Base-by-base conservation (phyloP, 805 yeast genomes). In the Scheffersomyces ergatensis region DNA sequence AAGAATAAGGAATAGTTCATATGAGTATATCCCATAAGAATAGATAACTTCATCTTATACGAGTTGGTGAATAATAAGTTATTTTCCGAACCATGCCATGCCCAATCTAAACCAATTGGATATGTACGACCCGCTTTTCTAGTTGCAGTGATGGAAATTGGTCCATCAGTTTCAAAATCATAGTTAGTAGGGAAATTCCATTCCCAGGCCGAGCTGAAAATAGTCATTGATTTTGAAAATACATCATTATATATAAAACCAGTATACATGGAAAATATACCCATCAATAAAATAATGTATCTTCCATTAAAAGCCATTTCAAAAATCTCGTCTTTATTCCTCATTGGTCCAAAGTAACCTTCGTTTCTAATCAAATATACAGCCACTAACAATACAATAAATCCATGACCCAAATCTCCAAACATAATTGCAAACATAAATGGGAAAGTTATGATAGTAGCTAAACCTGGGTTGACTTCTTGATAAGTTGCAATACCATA, bases 371-470 rank as follows among this genome's bases (percentile, higher is more conserved):
- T 83, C 43, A 84, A 60, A 3, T 65, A 55, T 15, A 71, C 46
- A 11, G 85, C 85, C 16, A 78, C 82, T 48, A 81, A 57, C 23
- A 76, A 58, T 54, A 84, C 65, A 40, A 84, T 66, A 42, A 80
- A 63, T n/a, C 90, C 90, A 56, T 84, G 90, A 9, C 90, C 90
- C 47, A 83, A 65, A 64, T 84, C 90, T 64, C 90, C 90, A 65
- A 84, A 84, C 90, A 84, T 84, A 46, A 84, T 80, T 14, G 90
- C 89, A 64, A 84, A 84, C 87, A 84, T 80, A 56, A 83, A 84
- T 13, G 90, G 90, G 64, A 84, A 84, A 0, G 90, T 84, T 14
- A 83, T 80, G 31, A 83, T 74, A 1, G 89, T 80, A 14, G 90
- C 83, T 45, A 83, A 70, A 40, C 88, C 89, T 8, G 90, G 86